phyloP scores from a whole-genome alignment of 805 yeast species.

The Myxozyma udenii region DNA sequence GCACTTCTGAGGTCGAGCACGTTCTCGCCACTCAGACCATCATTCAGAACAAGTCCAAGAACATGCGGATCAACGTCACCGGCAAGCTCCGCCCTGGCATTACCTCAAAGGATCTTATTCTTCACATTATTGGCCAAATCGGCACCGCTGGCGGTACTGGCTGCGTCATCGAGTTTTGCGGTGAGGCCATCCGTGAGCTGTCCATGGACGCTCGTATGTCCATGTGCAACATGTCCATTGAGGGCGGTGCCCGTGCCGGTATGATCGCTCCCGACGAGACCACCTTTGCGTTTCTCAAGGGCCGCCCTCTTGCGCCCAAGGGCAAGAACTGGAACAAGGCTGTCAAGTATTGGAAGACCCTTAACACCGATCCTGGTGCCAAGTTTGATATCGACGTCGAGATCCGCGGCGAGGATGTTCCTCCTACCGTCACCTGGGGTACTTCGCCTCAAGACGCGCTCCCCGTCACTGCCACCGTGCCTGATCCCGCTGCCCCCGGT shows the following conservation, averaged over 20 bases:
- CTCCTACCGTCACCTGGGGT: conserved; percentile 99
- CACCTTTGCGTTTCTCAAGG: conserved; percentile 85
- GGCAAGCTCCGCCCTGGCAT: conserved; percentile 86
- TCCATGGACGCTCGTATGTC: conserved; percentile 99
- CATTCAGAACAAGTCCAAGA: conserved; percentile 91
- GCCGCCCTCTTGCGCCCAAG: conserved; percentile 90
- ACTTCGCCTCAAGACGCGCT: conserved; percentile 98
- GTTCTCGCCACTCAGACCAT: conserved; percentile 96
- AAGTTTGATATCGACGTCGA: conserved; percentile 77
- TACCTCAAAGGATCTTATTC: conserved; percentile 91
- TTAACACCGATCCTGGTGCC: conserved; percentile 87
- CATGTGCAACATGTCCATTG: conserved; percentile 98
- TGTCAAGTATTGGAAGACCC: conserved; percentile 81
- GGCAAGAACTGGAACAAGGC: conserved; percentile 97
- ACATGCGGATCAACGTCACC: conserved; percentile 83
- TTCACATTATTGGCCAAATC: conserved; percentile 91
- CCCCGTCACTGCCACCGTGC: conserved; percentile 86
- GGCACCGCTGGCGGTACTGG: conserved; percentile 99
- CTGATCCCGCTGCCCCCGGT: conserved; percentile 68
- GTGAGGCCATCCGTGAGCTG: conserved; percentile 83
- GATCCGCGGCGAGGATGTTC: conserved; percentile 77
- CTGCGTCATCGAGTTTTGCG: conserved; percentile 92
- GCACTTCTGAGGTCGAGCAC: conserved; percentile 98
- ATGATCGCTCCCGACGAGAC: conserved; percentile 94
- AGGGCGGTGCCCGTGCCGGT: conserved; percentile 99